Conservation (phyloP, 2,329 filamentous ascomycete species). For the Penicillium sp. region DNA sequence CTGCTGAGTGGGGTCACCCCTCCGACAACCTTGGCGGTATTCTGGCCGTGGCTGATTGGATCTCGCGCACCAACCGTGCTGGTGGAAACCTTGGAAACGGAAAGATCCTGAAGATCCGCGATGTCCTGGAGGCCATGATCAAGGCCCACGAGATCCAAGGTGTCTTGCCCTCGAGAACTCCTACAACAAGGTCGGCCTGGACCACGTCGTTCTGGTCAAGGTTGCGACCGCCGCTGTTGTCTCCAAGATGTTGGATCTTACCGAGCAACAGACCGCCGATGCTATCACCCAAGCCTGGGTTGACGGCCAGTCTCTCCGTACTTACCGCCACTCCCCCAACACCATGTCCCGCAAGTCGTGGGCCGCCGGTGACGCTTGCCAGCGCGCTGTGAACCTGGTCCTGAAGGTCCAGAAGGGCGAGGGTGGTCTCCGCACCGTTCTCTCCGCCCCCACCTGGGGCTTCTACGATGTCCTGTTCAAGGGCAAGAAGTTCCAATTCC, state of each 20-base stretch:
- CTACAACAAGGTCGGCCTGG: conserved; percentile 96
- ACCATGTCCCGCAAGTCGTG: conserved; percentile 99
- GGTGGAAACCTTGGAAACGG: conserved; percentile 71
- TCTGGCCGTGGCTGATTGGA: conserved; percentile 94
- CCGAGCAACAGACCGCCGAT: conserved; percentile 87
- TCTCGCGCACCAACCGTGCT: conserved; percentile 89
- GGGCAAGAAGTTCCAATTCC: conserved; percentile 94
- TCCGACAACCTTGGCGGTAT: conserved; percentile 98
- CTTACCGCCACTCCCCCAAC: conserved; percentile 96
- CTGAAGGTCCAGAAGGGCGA: conserved; percentile 92
- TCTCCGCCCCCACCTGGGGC: conserved; percentile 91
- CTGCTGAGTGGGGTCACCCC: conserved; percentile 97
- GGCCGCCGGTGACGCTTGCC: conserved; percentile 97
- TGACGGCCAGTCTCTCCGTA: conserved; percentile 92
- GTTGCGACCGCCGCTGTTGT: conserved; percentile 93
- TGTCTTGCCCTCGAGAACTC: conserved; percentile 96
- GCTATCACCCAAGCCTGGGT: conserved; percentile 97
- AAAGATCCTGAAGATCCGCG: conserved; percentile 83
- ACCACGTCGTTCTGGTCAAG: conserved; percentile 98
- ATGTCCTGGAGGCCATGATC: conserved; percentile 96
- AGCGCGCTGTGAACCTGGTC: conserved; percentile 87
- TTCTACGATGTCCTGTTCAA: conserved; percentile 99
- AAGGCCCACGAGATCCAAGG: conserved; percentile 99
- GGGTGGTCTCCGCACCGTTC: conserved; percentile 84
- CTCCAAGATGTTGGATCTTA: conserved; percentile 90